Evolutionary conservation across 768 basidiomycete genomes (phyloP), one percentile per base, ranked within the genome.

Genomic region (Multifurca ochricompacta): DNA sequence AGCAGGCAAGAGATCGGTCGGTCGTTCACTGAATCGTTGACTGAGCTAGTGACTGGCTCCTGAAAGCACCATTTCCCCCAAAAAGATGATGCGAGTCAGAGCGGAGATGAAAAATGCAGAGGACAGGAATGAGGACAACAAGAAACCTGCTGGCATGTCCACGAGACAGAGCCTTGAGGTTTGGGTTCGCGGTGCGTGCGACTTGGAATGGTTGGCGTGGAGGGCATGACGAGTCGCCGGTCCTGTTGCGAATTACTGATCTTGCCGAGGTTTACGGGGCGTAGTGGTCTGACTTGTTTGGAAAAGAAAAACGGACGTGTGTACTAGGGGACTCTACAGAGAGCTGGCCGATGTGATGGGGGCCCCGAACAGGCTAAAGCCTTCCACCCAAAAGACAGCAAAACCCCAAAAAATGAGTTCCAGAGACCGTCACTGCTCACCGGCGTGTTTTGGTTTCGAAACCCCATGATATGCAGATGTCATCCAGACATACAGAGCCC

Each of bases 71-170:
- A 37, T 56, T 39, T 48, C 48, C 43, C n/a, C 43, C 16, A 39
- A 45, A 45, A 32, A 35, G 49, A 34, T 16, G 19, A 30, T 43
- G 43, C 31, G 14, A 23, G 36, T 51, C 30, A 39, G 30, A 36
- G 50, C 50, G 56, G 51, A 52, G 45, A 52, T 52, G 50, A 57
- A 52, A 51, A 40, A 46, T 45, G 48, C 44, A 54, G 54, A 30
- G 32, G 54, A 23, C 21, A 28, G 27, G 21, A 43, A 27, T 23
- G 41, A 23, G 37, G 37, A 27, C 41, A 16, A 42, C 41, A 42
- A 42, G 43, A 27, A 48, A 23, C 50, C 30, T 52, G 53, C 31
- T 48, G 53, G 18, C 21, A n/a, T 35, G 31, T 25, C 39, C 28
- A 52, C 21, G 39, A 55, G 51, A 36, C 28, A 27, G 16, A 16